Evolutionary conservation across 306 rosid species (phyloP).

Genomic region (Abrus pulchellus): DNA sequence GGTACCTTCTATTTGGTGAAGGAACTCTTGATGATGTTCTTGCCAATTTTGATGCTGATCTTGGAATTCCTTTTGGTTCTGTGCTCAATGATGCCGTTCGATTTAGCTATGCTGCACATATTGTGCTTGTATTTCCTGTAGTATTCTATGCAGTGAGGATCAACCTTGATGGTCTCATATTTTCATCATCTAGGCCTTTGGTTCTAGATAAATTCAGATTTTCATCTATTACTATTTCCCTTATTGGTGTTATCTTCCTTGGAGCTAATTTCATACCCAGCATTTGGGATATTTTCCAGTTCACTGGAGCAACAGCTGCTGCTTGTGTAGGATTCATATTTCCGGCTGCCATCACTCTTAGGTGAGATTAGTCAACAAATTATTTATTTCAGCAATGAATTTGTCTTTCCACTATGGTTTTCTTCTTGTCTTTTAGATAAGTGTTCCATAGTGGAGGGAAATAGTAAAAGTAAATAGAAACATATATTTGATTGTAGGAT

Average conservation of each 20-base stretch:
- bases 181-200: constrained; percentile 75
- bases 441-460: not conserved
- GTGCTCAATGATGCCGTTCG: constrained; percentile 82
- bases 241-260: constrained; percentile 51
- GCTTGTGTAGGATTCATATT: constrained; percentile 63
- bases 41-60: constrained; percentile 88
- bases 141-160: constrained; percentile 80
- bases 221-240: constrained; percentile 60
- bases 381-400: constrained; percentile 7
- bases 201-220: constrained; percentile 70
- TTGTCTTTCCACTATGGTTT: constrained; percentile 1
- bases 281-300: constrained; percentile 75
- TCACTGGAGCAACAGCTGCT: constrained; percentile 65
- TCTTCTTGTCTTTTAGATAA: constrained; percentile 3
- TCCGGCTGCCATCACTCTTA: constrained; percentile 57
- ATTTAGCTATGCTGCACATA: constrained; percentile 89
- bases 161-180: constrained; percentile 82
- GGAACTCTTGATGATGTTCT: constrained; percentile 87
- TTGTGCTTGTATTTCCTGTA: constrained; percentile 87
- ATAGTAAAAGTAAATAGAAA: not conserved
- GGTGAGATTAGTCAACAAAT: constrained; percentile 47
- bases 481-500: constrained; percentile 1
- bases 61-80: constrained; percentile 79
- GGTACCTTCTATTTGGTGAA: constrained; percentile 89
- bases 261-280: constrained; percentile 74